Evolutionary conservation across 2,329 filamentous ascomycete species (phyloP).

Genomic region (Botryotinia globosa): DNA sequence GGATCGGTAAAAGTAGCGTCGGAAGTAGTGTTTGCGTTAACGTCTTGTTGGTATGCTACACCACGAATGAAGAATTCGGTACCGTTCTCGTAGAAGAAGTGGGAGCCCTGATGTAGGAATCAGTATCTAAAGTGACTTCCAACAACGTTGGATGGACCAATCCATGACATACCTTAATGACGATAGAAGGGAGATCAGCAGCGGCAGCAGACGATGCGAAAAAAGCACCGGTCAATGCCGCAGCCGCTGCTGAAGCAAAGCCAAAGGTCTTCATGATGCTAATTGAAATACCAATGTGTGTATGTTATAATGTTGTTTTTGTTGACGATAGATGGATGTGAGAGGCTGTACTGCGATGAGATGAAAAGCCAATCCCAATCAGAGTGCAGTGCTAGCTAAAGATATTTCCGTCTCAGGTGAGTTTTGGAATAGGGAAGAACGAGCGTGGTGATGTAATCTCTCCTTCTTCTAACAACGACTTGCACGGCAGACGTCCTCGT

Average conservation of each 20-base stretch:
- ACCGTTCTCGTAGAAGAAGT: slow-evolving; percentile 51
- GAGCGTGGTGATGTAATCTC: slow-evolving; percentile 4
- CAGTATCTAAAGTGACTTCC: slow-evolving; percentile 3
- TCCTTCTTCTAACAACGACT: background rate
- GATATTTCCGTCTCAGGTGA: background rate
- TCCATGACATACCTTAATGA: slow-evolving; percentile 42
- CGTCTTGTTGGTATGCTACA: slow-evolving; percentile 90
- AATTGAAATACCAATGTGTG: slow-evolving; percentile 13
- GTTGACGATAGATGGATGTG: slow-evolving; percentile 6
- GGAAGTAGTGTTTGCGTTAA: slow-evolving; percentile 51
- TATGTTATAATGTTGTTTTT: slow-evolving; percentile 29
- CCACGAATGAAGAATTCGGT: slow-evolving; percentile 92
- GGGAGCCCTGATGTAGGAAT: slow-evolving; percentile 34
- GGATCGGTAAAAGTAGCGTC: slow-evolving; percentile 72
- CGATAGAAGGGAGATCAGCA: slow-evolving; percentile 55
- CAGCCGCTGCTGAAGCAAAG: slow-evolving; percentile 42
- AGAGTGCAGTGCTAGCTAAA: background rate
- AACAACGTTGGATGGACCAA: background rate
- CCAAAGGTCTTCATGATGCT: slow-evolving; percentile 53
- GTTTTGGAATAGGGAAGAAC: slow-evolving; percentile 11
- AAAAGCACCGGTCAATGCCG: slow-evolving; percentile 51
- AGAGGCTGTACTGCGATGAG: background rate
- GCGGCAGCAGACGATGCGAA: slow-evolving; percentile 47
- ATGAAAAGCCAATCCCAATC: background rate
- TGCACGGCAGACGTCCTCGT: slow-evolving; percentile 5